phyloP scores from a whole-genome alignment of 208 protist genomes.

The Balamuthia mandrillaris region DNA sequence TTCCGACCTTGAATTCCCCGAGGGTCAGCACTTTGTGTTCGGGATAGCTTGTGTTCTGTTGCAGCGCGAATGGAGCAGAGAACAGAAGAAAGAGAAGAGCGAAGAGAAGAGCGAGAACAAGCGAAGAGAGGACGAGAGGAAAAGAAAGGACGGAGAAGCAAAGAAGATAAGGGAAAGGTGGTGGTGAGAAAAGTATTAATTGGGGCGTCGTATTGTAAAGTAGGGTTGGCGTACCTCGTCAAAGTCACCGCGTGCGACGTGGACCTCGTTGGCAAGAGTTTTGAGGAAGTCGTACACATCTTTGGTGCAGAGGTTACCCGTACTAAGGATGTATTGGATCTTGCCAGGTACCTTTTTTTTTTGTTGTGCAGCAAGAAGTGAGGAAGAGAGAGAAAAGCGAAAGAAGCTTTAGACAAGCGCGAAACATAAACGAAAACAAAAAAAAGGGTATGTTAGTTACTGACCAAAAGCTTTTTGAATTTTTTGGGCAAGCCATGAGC shows the following conservation, averaged over 20 bases:
- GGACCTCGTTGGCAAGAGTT: slow-evolving; percentile 88
- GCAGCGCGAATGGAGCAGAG: too few relatives aligned
- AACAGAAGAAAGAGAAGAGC: too few relatives aligned
- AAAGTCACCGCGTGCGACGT: slow-evolving; percentile 94
- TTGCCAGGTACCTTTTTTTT: slow-evolving; percentile 88
- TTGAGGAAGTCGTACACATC: slow-evolving; percentile 93
- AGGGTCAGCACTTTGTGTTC: slow-evolving; percentile 89
- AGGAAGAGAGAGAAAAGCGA: not conserved
- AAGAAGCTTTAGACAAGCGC: not conserved
- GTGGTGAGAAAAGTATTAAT: too few relatives aligned
- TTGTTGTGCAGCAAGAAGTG: slow-evolving; percentile 10
- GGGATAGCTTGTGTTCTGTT: slow-evolving; percentile 61
- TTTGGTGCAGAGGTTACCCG: slow-evolving; percentile 94
- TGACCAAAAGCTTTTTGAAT: slow-evolving; percentile 91
- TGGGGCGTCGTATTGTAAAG: too few relatives aligned
- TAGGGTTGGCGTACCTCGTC: slow-evolving; percentile 85
- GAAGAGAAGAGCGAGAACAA: too few relatives aligned
- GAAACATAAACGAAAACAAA: too few relatives aligned
- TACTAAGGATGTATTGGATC: slow-evolving; percentile 96
- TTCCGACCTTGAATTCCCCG: slow-evolving; percentile 93
- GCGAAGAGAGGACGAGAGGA: too few relatives aligned
- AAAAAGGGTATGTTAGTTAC: too few relatives aligned
- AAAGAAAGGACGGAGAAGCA: too few relatives aligned
- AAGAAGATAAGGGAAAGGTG: too few relatives aligned
- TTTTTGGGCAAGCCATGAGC: slow-evolving; percentile 84